Conservation (phyloP, 352 stramenopile species). For the Phytophthora pisi region DNA sequence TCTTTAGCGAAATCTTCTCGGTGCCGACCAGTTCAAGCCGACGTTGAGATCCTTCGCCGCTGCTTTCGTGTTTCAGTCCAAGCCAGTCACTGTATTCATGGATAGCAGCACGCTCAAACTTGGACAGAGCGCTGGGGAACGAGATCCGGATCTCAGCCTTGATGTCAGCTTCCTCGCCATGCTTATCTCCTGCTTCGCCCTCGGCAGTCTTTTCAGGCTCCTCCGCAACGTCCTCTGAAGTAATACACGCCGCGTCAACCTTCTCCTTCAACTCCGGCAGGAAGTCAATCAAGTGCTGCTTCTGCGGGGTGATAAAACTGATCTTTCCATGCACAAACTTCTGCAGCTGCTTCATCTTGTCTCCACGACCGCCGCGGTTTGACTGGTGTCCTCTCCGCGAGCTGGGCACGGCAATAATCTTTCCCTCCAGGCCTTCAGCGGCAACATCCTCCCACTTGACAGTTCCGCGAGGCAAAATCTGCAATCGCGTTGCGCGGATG, state of each 20-base stretch:
- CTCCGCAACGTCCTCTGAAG: slow-evolving; percentile 21
- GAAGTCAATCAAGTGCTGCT: slow-evolving; percentile 64
- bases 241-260: slow-evolving; percentile 55
- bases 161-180: slow-evolving; percentile 14
- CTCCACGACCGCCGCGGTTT: slow-evolving; percentile 32
- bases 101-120: slow-evolving; percentile 66
- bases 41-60: slow-evolving; percentile 45
- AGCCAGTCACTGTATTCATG: slow-evolving; percentile 73
- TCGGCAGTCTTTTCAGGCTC: slow-evolving; percentile 19
- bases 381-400: slow-evolving; percentile 32
- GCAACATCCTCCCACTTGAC: slow-evolving; percentile 70
- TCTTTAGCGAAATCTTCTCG: slow-evolving; percentile 28
- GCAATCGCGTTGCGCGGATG: slow-evolving; percentile 61
- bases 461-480: slow-evolving; percentile 59
- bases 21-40: slow-evolving; percentile 44
- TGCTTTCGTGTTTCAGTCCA: slow-evolving; percentile 59
- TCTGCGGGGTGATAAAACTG: slow-evolving; percentile 36
- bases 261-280: slow-evolving; percentile 65
- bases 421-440: slow-evolving; percentile 45
- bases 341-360: slow-evolving; percentile 40
- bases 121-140: slow-evolving; percentile 56
- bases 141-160: slow-evolving; percentile 43
- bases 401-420: slow-evolving; percentile 50
- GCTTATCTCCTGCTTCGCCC: slow-evolving; percentile 13
- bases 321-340: slow-evolving; percentile 53